These are phyloP conservation scores for Clarireedia paspali DNA, from an alignment of 2,329 filamentous ascomycete genomes.

Conservation along the genomic window DNA sequence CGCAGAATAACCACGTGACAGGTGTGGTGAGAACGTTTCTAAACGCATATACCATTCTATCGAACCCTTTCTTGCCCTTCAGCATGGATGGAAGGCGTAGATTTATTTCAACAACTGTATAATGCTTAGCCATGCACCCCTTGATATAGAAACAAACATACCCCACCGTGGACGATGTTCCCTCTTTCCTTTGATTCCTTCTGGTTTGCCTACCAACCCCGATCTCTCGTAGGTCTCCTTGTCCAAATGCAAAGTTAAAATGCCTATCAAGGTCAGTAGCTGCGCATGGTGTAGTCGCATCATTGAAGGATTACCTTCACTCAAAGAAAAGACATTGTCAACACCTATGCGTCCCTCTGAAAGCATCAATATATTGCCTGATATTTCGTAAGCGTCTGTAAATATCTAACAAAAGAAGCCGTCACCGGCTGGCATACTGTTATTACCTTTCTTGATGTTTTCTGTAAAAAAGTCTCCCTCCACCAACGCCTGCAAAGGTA, in stretches of 20 bases:
- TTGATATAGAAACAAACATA: constrained; percentile 34
- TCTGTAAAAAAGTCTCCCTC: constrained; percentile 71
- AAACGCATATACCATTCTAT: constrained; percentile 28
- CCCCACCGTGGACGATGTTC: constrained; percentile 64
- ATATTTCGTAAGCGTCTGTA: neutral
- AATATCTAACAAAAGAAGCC: neutral
- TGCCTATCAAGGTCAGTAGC: constrained; percentile 39
- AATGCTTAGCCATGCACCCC: constrained; percentile 23
- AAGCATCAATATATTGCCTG: constrained; percentile 75
- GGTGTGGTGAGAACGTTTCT: constrained; percentile 65
- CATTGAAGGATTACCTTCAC: constrained; percentile 46
- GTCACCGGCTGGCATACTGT: neutral
- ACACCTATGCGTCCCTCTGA: constrained; percentile 66
- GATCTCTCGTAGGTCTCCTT: constrained; percentile 76
- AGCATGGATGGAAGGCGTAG: constrained; percentile 69
- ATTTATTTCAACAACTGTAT: constrained; percentile 66
- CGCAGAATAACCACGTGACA: constrained; percentile 71
- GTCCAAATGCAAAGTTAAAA: constrained; percentile 68
- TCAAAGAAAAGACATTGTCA: constrained; percentile 66
- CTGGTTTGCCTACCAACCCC: constrained; percentile 67
- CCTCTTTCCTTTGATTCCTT: constrained; percentile 49
- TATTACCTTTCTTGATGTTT: constrained; percentile 60
- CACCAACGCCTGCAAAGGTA: constrained; percentile 66
- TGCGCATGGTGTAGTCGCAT: too few species aligned
- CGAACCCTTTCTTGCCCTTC: constrained; percentile 32